Evolutionary conservation across 345 rosid genomes (phyloP), one percentile per base, ranked within the genome.

Genomic region (Moricandia arvensis): DNA sequence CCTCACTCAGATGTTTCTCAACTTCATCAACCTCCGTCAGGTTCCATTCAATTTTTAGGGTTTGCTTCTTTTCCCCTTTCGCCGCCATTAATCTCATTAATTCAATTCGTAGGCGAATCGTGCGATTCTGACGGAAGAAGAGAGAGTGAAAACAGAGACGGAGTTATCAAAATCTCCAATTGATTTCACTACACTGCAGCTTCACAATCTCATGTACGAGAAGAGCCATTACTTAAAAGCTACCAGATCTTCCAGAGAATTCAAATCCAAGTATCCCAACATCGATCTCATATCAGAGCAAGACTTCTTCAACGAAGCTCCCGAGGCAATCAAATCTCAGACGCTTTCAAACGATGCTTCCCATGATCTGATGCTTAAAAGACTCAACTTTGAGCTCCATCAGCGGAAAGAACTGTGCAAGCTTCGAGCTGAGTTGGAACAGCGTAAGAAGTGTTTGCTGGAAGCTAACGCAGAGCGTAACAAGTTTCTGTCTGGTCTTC

Each of bases 131-230:
- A 72, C 77, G 49, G 92, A n/a, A 77, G 97, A 95, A 82, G 97
- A 90, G 63, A 82, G 78, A 53, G 87, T 81, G 70, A 95, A 88
- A 65, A 77, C 85, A 21, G 96, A 89, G 73, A 92, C 87, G 8
- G 97, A 90, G 59, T 81, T 80, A 10, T 87, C 90, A 5, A 95
- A 92, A 75, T 89, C 93, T 21, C 92, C 97, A 0, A 84, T 95
- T 54, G 97, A 95, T 68, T 85, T 86, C 63, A 88, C 97, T 64
- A 83, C 97, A 1, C 66, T 95, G 81, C 89, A 89, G 85, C 89
- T 89, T 29, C 96, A 92, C 55, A 95, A 86, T 79, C 82, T 92
- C 74, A 89, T 88, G 94, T 95, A 95, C 58, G 99, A 95, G 91
- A 95, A 90, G 84, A 87, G 88, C 35, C 93, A 89, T 71, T 95